These are phyloP conservation scores for Poa annua DNA, from an alignment of 176 grass and related monocot genomes.

Conservation along the genomic window DNA sequence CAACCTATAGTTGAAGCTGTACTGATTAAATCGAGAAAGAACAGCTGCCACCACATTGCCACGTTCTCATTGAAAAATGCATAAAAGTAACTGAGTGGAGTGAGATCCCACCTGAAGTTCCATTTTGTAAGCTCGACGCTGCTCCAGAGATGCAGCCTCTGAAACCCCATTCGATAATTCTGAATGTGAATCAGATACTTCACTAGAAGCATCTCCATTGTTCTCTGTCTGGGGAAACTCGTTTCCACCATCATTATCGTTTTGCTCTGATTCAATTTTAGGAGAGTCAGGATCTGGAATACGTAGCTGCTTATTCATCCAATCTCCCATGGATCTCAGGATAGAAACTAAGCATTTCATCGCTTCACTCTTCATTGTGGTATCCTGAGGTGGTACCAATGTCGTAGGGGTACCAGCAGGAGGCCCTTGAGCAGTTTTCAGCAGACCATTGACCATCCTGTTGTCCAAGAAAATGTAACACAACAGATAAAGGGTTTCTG, in stretches of 20 bases:
- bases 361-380: slow-evolving; percentile 94
- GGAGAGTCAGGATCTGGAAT: slow-evolving; percentile 81
- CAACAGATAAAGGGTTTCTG: slow-evolving; percentile 13
- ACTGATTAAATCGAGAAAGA: slow-evolving; percentile 19
- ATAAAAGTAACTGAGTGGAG: slow-evolving; percentile 42
- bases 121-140: slow-evolving; percentile 94
- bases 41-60: slow-evolving; percentile 31
- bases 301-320: slow-evolving; percentile 99
- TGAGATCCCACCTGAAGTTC: slow-evolving; percentile 88
- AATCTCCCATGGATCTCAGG: slow-evolving; percentile 99
- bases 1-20: slow-evolving; percentile 25
- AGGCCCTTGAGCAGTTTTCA: slow-evolving; percentile 98
- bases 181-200: slow-evolving; percentile 80
- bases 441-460: slow-evolving; percentile 97
- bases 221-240: slow-evolving; percentile 63
- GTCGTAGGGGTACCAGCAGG: slow-evolving; percentile 84
- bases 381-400: slow-evolving; percentile 86
- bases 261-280: slow-evolving; percentile 70
- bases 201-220: slow-evolving; percentile 68
- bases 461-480: slow-evolving; percentile 36
- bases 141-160: slow-evolving; percentile 84
- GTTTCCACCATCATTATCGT: slow-evolving; percentile 59
- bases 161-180: slow-evolving; percentile 74
- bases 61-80: slow-evolving; percentile 29
- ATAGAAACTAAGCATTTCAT: slow-evolving; percentile 99